A percentile compares a stretch with the other conserved stretches of the same genome.
phyloP scores from a whole-genome alignment of 495 filamentous ascomycete genomes.

The Bacidia rubella region DNA sequence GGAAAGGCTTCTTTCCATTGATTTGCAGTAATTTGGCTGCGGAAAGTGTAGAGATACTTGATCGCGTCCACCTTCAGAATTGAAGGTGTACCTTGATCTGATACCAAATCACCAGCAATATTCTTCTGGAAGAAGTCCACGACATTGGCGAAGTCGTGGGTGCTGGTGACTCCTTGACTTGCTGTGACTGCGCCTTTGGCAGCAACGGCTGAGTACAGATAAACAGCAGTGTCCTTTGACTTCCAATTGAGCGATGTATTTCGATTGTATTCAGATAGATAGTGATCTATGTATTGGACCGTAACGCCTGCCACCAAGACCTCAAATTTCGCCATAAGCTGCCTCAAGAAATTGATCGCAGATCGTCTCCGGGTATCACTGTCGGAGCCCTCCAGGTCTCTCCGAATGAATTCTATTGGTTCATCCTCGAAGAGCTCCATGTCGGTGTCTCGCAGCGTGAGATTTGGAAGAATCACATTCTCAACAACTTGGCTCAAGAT shows the following conservation, averaged over 20 bases:
- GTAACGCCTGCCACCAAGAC: slow-evolving; percentile 68
- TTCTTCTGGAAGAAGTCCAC: slow-evolving; percentile 86
- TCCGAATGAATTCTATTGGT: slow-evolving; percentile 93
- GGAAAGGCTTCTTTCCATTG: slow-evolving; percentile 84
- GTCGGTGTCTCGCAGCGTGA: slow-evolving; percentile 79
- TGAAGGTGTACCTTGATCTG: slow-evolving; percentile 50
- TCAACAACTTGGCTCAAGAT: slow-evolving; percentile 74
- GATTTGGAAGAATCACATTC: slow-evolving; percentile 88
- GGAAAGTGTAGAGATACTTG: slow-evolving; percentile 92
- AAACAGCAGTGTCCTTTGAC: slow-evolving; percentile 91
- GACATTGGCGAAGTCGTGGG: slow-evolving; percentile 70
- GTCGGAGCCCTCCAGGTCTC: slow-evolving; percentile 92
- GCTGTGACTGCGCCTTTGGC: slow-evolving; percentile 78
- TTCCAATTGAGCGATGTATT: slow-evolving; percentile 72
- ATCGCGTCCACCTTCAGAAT: slow-evolving; percentile 95
- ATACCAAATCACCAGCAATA: slow-evolving; percentile 69
- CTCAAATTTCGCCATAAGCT: slow-evolving; percentile 80
- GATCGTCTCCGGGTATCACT: slow-evolving; percentile 83
- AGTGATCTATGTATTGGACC: slow-evolving; percentile 66
- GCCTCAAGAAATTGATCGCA: slow-evolving; percentile 83
- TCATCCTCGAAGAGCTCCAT: slow-evolving; percentile 96
- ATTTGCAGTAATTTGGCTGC: slow-evolving; percentile 71
- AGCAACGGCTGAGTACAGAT: slow-evolving; percentile 86
- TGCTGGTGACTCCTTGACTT: slow-evolving; percentile 74
- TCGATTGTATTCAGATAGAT: slow-evolving; percentile 53